These are phyloP conservation scores for Claviceps paspali DNA, from an alignment of 2,329 filamentous ascomycete genomes.

Conservation along the genomic window DNA sequence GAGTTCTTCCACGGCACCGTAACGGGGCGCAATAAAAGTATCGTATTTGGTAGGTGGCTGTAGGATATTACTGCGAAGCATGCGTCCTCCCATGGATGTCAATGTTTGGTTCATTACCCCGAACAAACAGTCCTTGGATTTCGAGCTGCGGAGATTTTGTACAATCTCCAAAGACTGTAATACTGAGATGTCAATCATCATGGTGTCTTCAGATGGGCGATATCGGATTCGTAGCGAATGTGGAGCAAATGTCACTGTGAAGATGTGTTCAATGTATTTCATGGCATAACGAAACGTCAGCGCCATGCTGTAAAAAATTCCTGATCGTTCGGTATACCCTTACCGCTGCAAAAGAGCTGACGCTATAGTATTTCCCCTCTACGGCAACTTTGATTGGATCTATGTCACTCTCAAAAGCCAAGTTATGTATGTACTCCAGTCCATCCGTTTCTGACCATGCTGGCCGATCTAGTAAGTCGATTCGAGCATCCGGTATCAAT, in stretches of 20 bases:
- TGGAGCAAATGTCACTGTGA: constrained; percentile 39
- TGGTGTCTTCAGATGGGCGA: constrained; percentile 75
- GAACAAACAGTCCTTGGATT: constrained; percentile 70
- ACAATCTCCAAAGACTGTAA: constrained; percentile 80
- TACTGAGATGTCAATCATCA: constrained; percentile 89
- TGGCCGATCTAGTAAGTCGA: constrained; percentile 49
- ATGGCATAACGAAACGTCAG: constrained; percentile 41
- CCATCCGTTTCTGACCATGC: constrained; percentile 74
- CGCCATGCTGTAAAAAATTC: too few species aligned
- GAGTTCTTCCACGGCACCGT: constrained; percentile 73
- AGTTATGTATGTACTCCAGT: constrained; percentile 58
- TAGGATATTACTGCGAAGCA: constrained; percentile 72
- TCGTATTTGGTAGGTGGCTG: constrained; percentile 65
- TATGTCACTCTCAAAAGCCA: constrained; percentile 69
- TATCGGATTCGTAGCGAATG: constrained; percentile 55
- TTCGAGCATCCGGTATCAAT: constrained; percentile 16
- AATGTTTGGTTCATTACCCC: constrained; percentile 71
- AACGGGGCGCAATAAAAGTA: constrained; percentile 53
- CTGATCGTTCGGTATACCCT: constrained; percentile 14
- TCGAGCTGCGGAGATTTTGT: constrained; percentile 65
- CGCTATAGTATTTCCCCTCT: constrained; percentile 72
- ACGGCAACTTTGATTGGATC: constrained; percentile 68
- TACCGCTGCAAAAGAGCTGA: constrained; percentile 76
- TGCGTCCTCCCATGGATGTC: constrained; percentile 76
- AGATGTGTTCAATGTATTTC: constrained; percentile 61